phyloP scores from a whole-genome alignment of 1,284 basidiomycete genomes.

The Pyrrhoderma noxium region DNA sequence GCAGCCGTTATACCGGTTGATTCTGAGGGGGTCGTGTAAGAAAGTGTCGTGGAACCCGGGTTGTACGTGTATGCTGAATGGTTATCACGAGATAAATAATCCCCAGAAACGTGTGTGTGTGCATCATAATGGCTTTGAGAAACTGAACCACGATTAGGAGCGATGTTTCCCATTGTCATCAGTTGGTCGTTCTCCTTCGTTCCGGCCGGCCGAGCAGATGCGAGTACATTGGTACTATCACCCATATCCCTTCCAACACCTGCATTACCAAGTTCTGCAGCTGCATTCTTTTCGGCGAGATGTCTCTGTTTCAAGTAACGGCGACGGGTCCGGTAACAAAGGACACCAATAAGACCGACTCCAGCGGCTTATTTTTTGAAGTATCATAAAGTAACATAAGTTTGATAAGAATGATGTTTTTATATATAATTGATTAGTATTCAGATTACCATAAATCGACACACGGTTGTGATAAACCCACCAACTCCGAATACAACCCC shows the following conservation, averaged over 20 bases:
- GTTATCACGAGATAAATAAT: neutral
- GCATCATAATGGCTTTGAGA: neutral
- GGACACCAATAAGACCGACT: neutral
- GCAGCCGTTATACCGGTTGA: conserved; percentile 1
- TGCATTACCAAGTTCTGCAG: no score
- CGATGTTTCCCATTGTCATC: conserved; percentile 1
- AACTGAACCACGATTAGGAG: neutral
- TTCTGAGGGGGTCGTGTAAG: conserved; percentile 3
- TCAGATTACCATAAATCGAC: no score
- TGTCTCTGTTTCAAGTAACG: neutral
- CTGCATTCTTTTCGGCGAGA: neutral
- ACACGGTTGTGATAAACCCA: neutral
- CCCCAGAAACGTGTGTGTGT: conserved; percentile 4
- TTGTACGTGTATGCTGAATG: neutral
- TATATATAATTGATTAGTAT: no score
- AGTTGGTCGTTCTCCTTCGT: neutral
- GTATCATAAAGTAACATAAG: no score
- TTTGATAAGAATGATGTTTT: no score
- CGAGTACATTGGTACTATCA: neutral
- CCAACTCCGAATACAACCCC: conserved; percentile 13
- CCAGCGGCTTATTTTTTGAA: no score
- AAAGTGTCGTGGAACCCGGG: conserved; percentile 1
- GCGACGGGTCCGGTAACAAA: neutral
- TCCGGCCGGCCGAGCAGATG: neutral
- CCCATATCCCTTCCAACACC: no score